Evolutionary conservation across 2,329 filamentous ascomycete genomes (phyloP).

Genomic region (Aspergillus oerlinghausenensis): DNA sequence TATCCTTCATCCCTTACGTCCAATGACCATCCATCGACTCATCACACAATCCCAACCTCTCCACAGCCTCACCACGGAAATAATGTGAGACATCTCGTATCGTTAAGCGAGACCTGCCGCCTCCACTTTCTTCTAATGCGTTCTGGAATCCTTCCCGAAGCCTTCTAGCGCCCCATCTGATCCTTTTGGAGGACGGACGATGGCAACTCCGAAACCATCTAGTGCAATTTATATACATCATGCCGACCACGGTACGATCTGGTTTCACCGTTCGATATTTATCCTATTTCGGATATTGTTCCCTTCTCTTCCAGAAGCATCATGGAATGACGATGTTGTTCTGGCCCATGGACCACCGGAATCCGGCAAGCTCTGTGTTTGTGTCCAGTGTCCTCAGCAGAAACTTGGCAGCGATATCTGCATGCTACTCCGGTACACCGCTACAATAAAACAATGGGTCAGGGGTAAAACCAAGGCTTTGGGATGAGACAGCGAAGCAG

Average conservation of each 20-base stretch:
- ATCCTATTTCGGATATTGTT: neutral
- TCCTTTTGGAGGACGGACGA: neutral
- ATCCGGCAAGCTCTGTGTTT: no score
- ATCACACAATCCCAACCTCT: neutral
- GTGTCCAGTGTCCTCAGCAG: neutral
- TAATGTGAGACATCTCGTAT: neutral
- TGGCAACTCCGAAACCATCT: neutral
- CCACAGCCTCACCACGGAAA: neutral
- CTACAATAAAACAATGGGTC: neutral
- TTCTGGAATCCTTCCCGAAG: slow-evolving; percentile 32
- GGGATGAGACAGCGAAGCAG: neutral
- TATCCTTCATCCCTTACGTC: neutral
- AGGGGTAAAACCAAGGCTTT: neutral
- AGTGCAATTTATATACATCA: neutral
- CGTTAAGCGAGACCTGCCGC: neutral
- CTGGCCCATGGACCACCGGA: neutral
- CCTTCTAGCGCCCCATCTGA: slow-evolving; percentile 21
- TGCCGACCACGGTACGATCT: neutral
- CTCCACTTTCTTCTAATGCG: slow-evolving; percentile 17
- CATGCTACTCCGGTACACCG: neutral
- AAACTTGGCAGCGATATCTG: neutral
- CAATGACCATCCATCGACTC: neutral
- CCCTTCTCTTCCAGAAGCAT: neutral
- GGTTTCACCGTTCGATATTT: neutral
- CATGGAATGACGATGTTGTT: neutral